These are phyloP conservation scores for Helicocarpus griseus DNA, from an alignment of 2,329 filamentous ascomycete genomes.

Conservation along the genomic window DNA sequence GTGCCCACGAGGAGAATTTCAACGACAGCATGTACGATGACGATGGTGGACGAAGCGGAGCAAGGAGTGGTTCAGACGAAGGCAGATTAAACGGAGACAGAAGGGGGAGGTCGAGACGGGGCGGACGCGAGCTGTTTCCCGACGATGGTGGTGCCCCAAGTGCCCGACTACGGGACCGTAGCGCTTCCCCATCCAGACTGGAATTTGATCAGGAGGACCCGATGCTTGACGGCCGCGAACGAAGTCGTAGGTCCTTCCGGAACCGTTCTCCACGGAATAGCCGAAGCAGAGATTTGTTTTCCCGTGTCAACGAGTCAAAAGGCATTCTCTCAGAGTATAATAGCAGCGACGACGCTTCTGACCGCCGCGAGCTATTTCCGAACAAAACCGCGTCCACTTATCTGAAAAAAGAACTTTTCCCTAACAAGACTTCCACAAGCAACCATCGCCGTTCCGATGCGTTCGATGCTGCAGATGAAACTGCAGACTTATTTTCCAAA, in stretches of 20 bases:
- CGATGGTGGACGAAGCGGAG: conserved; percentile 29
- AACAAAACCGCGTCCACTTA: conserved; percentile 34
- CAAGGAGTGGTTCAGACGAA: conserved; percentile 9
- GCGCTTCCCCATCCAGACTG: conserved; percentile 50
- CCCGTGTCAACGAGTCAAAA: conserved; percentile 30
- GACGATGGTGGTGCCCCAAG: conserved; percentile 21
- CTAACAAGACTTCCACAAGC: conserved; percentile 32
- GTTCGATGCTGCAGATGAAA: conserved; percentile 46
- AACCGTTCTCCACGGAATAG: conserved; percentile 28
- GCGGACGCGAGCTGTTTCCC: conserved; percentile 27
- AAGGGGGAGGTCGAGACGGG: conserved; percentile 18
- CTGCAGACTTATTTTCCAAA: conserved; percentile 42
- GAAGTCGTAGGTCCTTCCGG: conserved; percentile 28
- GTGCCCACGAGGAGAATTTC: conserved; percentile 50
- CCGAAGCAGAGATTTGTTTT: conserved; percentile 19
- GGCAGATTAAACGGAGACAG: conserved; percentile 24
- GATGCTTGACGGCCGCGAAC: conserved; percentile 25
- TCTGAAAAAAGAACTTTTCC: conserved; percentile 51
- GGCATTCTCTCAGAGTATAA: too few species aligned
- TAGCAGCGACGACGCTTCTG: conserved; percentile 18
- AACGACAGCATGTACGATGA: conserved; percentile 80
- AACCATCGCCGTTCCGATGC: conserved; percentile 41
- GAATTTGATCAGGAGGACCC: conserved; percentile 33
- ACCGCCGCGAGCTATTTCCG: conserved; percentile 40
- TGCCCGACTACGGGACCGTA: conserved; percentile 49